Conservation (phyloP, 306 rosid species). For the Gastrolobium bilobum region DNA sequence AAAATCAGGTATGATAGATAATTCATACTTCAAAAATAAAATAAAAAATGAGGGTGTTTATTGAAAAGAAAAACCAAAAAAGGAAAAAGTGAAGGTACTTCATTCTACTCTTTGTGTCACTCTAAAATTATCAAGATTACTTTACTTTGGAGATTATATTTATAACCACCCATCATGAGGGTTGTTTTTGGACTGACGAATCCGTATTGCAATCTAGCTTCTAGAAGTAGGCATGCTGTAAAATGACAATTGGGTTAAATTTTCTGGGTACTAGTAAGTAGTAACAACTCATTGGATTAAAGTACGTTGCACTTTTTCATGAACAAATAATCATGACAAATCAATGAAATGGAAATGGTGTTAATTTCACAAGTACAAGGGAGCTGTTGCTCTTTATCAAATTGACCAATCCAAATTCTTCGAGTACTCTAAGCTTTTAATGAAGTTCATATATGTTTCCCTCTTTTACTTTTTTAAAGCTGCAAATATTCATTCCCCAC, state of each 20-base stretch:
- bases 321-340: slow-evolving; percentile 42
- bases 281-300: slow-evolving; percentile 45
- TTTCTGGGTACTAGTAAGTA: slow-evolving; percentile 24
- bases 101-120: slow-evolving; percentile 33
- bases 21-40: slow-evolving; percentile 27
- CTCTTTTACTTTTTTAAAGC: slow-evolving; percentile 25
- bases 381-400: slow-evolving; percentile 32
- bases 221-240: slow-evolving; percentile 55
- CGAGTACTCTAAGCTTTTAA: slow-evolving; percentile 8
- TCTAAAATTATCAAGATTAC: slow-evolving; percentile 55
- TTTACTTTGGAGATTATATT: slow-evolving; percentile 60
- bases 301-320: slow-evolving; percentile 48
- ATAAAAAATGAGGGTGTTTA: not conserved
- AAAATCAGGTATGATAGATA: slow-evolving; percentile 18
- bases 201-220: slow-evolving; percentile 25
- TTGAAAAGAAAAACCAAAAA: not conserved
- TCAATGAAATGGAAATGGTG: slow-evolving; percentile 36
- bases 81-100: slow-evolving; percentile 34
- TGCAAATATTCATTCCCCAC: slow-evolving; percentile 39
- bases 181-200: slow-evolving; percentile 31
- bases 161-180: slow-evolving; percentile 51
- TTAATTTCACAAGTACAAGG: slow-evolving; percentile 30
- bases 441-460: slow-evolving; percentile 20
- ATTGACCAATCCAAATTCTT: slow-evolving; percentile 41
- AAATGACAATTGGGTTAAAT: slow-evolving; percentile 41